Percentiles rank a stretch among this genome's conserved stretches.
These are phyloP conservation scores for Alloascoidea hylecoeti DNA, from an alignment of 805 yeast genomes.

Conservation along the genomic window DNA sequence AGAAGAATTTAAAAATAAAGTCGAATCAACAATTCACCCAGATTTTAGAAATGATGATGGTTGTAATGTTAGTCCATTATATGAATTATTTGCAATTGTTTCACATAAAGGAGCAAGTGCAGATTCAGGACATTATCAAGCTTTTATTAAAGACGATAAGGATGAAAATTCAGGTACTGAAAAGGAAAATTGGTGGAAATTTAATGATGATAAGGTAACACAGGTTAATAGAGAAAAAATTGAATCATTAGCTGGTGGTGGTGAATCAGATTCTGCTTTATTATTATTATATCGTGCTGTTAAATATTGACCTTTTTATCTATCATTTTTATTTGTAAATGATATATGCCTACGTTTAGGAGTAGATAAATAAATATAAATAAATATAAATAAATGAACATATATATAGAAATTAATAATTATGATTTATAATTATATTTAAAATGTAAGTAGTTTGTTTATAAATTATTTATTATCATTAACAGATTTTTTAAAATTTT, in stretches of 20 bases:
- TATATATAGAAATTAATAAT: slow-evolving; percentile 1
- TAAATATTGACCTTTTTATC: slow-evolving; percentile 30
- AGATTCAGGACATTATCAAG: slow-evolving; percentile 95
- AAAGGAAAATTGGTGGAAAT: slow-evolving; percentile 84
- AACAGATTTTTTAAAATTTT: slow-evolving; percentile 48
- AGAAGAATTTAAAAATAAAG: slow-evolving; percentile 13
- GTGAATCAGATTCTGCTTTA: slow-evolving; percentile 91
- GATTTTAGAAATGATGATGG: slow-evolving; percentile 29
- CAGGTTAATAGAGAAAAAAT: slow-evolving; percentile 69
- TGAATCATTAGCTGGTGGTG: slow-evolving; percentile 88
- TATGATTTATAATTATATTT: slow-evolving; percentile 2
- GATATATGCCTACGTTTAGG: slow-evolving; percentile 5
- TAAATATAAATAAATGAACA: not conserved
- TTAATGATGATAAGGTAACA: slow-evolving; percentile 83
- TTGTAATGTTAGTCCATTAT: slow-evolving; percentile 79
- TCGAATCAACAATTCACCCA: slow-evolving; percentile 22
- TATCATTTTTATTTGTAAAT: slow-evolving; percentile 3
- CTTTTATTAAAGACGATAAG: slow-evolving; percentile 60
- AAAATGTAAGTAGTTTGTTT: not conserved
- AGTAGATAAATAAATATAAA: slow-evolving; percentile 2
- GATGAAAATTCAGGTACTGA: slow-evolving; percentile 26
- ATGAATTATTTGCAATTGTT: slow-evolving; percentile 68
- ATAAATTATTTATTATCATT: slow-evolving; percentile 14
- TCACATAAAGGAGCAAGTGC: slow-evolving; percentile 95
- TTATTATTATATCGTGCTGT: slow-evolving; percentile 75